Evolutionary conservation across 768 basidiomycete species (phyloP), one percentile per base, ranked within the genome.

Genomic region (Panaeolus papilionaceus): DNA sequence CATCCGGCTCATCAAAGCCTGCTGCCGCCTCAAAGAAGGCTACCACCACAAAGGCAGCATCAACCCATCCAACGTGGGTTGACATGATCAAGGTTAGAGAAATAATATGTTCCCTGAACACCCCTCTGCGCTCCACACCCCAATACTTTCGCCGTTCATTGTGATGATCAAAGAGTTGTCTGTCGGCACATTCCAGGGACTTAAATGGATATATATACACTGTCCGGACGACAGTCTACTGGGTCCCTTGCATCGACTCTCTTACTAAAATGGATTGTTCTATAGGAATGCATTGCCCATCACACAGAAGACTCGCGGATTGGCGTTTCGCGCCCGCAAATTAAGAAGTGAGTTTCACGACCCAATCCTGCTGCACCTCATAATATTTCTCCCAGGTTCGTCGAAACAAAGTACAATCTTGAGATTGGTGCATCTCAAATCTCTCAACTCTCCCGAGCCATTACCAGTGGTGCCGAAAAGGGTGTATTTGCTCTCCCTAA

Each of bases 291-390:
- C 73, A 93, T 97, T 78, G 79, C 84, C 69, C 84, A 81, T 65
- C 80, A 89, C 78, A 86, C 85, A 7, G 93, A 94, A 38, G 93
- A 94, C 70, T 87, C 91, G 66, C 92, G 94, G 67, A 77, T 77
- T 66, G 95, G 95, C 72, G 95, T 96, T 69, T 96, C 94, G 71
- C 90, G 96, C 61, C 93, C 90, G 65, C 87, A 90, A 74, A 96
- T 98, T 83, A 98, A 98, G 89, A 97, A 94, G 92, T 96, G 83
- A 67, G 72, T 69, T 66, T 68, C 61, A 47, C 28, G 23, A 62
- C 63, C 40, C 37, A 62, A 26, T 49, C 20, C 47, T 49, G 47
- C 47, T 33, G 38, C 63, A 20, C 28, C 10, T 62, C 28, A 23
- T 20, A 18, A 6, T 18, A 8, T 4, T 23, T 23, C 20, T 63